Evolutionary conservation across 164 flowering plant species (phyloP).

Genomic region (Houttuynia cordata): DNA sequence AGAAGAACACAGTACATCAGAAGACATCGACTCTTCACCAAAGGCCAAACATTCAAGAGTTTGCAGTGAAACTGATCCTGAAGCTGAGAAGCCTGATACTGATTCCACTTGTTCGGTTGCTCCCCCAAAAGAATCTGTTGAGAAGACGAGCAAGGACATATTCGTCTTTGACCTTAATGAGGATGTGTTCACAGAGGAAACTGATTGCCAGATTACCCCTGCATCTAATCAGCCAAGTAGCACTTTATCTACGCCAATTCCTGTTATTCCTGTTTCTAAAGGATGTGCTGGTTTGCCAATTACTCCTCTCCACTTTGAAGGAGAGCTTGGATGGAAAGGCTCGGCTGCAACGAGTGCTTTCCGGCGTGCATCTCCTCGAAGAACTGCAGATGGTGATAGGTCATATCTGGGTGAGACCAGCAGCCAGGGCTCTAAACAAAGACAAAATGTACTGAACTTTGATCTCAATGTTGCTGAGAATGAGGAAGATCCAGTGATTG

Average conservation of each 20-base stretch:
- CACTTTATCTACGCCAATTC: conserved; percentile 26
- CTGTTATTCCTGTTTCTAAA: conserved; percentile 59
- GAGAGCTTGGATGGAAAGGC: conserved; percentile 70
- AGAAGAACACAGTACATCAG: conserved; percentile 17
- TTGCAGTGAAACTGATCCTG: conserved; percentile 14
- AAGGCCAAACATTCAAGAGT: conserved; percentile 14
- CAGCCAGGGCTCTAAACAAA: conserved; percentile 13
- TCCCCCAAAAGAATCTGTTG: conserved; percentile 32
- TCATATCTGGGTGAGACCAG: conserved; percentile 8
- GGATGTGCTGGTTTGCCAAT: conserved; percentile 40
- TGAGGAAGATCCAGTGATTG: conserved; percentile 23
- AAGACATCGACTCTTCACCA: conserved; percentile 17
- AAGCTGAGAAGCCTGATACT: conserved; percentile 19
- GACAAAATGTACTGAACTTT: conserved; percentile 31
- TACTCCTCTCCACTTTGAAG: conserved; percentile 55
- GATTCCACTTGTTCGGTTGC: conserved; percentile 41
- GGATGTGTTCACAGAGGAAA: conserved; percentile 48
- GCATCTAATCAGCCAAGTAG: conserved; percentile 14
- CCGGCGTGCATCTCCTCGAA: conserved; percentile 68
- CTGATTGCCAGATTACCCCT: conserved; percentile 10
- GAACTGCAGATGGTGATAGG: conserved; percentile 25
- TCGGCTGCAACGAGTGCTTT: conserved; percentile 76
- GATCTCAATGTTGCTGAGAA: conserved; percentile 72
- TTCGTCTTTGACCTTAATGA: conserved; percentile 56
- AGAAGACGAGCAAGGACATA: conserved; percentile 19